Evolutionary conservation across 345 rosid genomes (phyloP), one percentile per base, ranked within the genome.

Genomic region (Hirschfeldia incana): DNA sequence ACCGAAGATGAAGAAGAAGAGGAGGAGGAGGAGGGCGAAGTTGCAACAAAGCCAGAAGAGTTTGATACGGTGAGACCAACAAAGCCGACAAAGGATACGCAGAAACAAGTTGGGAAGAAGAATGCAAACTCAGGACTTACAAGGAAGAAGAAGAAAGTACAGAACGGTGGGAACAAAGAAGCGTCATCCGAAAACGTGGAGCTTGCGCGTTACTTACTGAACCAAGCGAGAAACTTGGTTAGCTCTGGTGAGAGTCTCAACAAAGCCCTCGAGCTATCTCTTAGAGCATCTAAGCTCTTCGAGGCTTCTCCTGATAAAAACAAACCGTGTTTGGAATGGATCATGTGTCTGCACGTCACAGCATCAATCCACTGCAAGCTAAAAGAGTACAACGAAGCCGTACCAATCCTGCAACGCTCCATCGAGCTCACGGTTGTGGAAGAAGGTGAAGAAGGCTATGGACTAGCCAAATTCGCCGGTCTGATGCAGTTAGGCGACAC

Each of bases 401-500:
- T 94, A 70, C 92, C 97, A 17, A 85, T 91, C 78, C 94, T 94
- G 12, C 86, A 89, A 76, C 88, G 69, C n/a, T 86, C 98, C 1
- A 83, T 91, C 39, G 88, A 89, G 85, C 91, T 94, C 66, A 91
- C 97, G 4, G 75, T 44, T 60, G 69, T 87, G 11, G 90, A 89
- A 69, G 85, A 89, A 55, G 91, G 95, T 8, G 91, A 91, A 87
- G 91, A 91, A 87, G 88, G 90, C 37, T 97, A 91, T 49, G 92
- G 94, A 17, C 86, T 94, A 9, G 97, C 97, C 10, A 94, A 88
- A 80, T 94, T 94, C 78, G 89, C 97, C 2, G 90, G 98, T 49
- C 85, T 89, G 71, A 94, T 94, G 98, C 98, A 94, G 78, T 84
- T 94, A 87, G 97, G 98, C 70, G 98, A 94, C 81, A 88, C 92